phyloP scores from a whole-genome alignment of 768 basidiomycete species.

The Rubroboletus pulcherrimus region DNA sequence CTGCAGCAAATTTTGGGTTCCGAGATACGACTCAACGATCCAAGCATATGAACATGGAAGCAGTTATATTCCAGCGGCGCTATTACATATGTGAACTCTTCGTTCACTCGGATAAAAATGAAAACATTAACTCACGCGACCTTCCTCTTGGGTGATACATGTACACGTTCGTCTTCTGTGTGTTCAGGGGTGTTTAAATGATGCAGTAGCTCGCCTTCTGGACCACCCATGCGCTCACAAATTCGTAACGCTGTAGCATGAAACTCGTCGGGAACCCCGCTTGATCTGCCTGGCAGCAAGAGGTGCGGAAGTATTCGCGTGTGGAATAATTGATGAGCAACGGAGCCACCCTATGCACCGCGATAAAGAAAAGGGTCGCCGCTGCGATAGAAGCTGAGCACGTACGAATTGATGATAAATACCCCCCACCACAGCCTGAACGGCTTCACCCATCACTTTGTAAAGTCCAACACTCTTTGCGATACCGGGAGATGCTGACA shows the following conservation, averaged over 20 bases:
- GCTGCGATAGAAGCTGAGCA: slow-evolving; percentile 24
- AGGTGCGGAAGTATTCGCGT: slow-evolving; percentile 34
- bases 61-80: slow-evolving; percentile 16
- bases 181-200: not conserved
- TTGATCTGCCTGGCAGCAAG: slow-evolving; percentile 24
- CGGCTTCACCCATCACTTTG: slow-evolving; percentile 74
- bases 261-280: slow-evolving; percentile 31
- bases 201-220: slow-evolving; percentile 18
- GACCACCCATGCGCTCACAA: slow-evolving; percentile 32
- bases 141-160: slow-evolving; percentile 14
- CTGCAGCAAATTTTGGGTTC: slow-evolving; percentile 3
- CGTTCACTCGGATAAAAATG: not conserved
- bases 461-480: slow-evolving; percentile 60
- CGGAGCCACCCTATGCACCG: slow-evolving; percentile 29
- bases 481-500: slow-evolving; percentile 34
- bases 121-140: slow-evolving; percentile 19
- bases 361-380: slow-evolving; percentile 9
- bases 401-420: slow-evolving; percentile 79
- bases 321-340: slow-evolving; percentile 32
- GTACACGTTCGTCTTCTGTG: slow-evolving; percentile 5
- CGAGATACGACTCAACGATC: slow-evolving; percentile 5
- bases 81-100: slow-evolving; percentile 5
- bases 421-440: slow-evolving; percentile 73
- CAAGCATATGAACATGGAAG: not conserved
- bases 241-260: slow-evolving; percentile 24